Evolutionary conservation across 352 stramenopile species (phyloP), one percentile per base, ranked within the genome.

Genomic region (Globisporangium polare): DNA sequence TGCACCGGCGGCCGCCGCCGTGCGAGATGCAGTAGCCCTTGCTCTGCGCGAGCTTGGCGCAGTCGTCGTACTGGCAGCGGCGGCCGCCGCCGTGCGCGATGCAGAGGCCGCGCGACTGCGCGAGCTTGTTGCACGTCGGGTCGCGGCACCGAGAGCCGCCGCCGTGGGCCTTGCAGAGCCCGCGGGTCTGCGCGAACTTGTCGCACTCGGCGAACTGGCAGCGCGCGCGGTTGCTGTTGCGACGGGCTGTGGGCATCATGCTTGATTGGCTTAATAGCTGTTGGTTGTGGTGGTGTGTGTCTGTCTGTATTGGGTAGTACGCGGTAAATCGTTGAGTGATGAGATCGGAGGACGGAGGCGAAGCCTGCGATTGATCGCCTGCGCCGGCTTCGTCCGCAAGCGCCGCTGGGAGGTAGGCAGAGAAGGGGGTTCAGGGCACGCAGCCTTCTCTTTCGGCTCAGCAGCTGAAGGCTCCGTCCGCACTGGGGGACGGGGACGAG

Each of bases 21-120:
- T 94, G 85, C 1, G 80, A 86, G 61, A 92, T 90, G 68, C 85
- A 94, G 50, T 86, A 91, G 10, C 83, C 85, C 37, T 92, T 92
- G 45, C 85, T 89, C 69, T 94, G 83, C 3, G 85, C 85, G 60
- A 88, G 65, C 65, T 91, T 94, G 58, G 73, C 70, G 71, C 85
- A 94, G 57, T 66, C 68, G 43, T 88, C 72, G 63, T 84, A 72
- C 65, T 91, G 82, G 43, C 80, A 90, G 26, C 80, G 77, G 20
- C 79, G 67, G 0, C 80, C 80, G 29, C 80, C 80, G 43, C 80
- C 80, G 64, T 90, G 80, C 0, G 77, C 78, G 53, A 90, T 88
- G 55, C 81, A 88, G 5, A 71, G 62, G 0, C 81, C 81, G 29
- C 81, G 68, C 83, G 74, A 89, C 60, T 92, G 85, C 26, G 86